Evolutionary conservation across 2,329 filamentous ascomycete genomes (phyloP), one percentile per base, ranked within the genome.

Genomic region (Thielaviopsis euricoi): DNA sequence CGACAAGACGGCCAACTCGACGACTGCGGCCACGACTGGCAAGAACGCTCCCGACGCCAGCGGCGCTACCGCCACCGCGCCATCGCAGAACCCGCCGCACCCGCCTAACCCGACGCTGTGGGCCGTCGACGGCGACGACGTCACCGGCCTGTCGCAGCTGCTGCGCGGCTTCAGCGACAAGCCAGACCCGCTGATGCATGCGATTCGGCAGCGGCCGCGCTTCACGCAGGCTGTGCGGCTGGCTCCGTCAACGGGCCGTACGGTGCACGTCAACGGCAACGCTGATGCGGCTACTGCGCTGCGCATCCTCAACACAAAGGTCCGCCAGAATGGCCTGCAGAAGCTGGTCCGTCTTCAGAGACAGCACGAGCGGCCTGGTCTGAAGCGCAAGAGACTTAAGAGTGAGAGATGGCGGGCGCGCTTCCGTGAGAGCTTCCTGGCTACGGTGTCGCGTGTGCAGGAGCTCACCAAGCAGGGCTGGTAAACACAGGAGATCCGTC

Each of bases 391-490:
- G 80, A 78, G 87, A 65, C 70, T 89, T 64, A 74, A 73, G 68
- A 82, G 79, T 60, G 74, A 84, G 74, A 75, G 87, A 61, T 89
- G 86, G 84, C 76, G 80, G 67, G 71, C 64, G 62, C 78, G 80
- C 60, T 93, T 91, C 71, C 82, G 80, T 74, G 68, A 69, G 33
- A 84, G 82, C 3, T 90, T 93, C 70, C 76, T 74, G 68, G 76
- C 77, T 5, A 79, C 81, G 12, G 78, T 87, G 7, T 67, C 65
- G 48, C 75, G 86, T 63, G 86, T 89, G 6, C 73, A 78, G 66
- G 78, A 86, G 67, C 74, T 94, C 71, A 85, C 80, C 64, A 79
- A 74, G 67, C 87, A 93, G 71, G 88, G 88, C 2, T 93, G 89
- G 87, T 94, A 71, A 65, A 60, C n/a, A 26, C 49, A 52, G 55